Conservation (phyloP, 2,329 filamentous ascomycete genomes). For the Colletotrichum sp. region DNA sequence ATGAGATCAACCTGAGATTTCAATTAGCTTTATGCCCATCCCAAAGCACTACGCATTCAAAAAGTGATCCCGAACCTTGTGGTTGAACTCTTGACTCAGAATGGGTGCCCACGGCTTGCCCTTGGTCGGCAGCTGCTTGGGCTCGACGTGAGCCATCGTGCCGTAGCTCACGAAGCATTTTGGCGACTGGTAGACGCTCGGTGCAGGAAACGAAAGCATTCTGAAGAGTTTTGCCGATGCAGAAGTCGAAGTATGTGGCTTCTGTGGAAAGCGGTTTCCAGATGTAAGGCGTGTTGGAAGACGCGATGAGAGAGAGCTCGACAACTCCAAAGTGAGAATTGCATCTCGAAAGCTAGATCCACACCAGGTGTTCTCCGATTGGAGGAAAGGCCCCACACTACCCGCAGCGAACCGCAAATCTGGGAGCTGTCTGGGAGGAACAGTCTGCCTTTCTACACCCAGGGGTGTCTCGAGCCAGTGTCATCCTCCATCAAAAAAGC, state of each 20-base stretch:
- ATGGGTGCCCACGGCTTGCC: constrained; percentile 79
- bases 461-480: background rate
- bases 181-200: constrained; percentile 57
- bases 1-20: constrained; percentile 67
- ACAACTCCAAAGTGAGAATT: constrained; percentile 2
- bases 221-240: too few relatives aligned
- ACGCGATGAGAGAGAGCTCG: background rate
- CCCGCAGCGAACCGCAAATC: background rate
- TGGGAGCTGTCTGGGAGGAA: background rate
- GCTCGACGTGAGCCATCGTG: constrained; percentile 72
- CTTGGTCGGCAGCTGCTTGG: constrained; percentile 71
- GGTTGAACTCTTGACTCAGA: constrained; percentile 67
- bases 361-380: background rate
- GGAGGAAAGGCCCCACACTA: background rate
- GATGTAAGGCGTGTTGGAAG: background rate
- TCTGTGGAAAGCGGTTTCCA: background rate
- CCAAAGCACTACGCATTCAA: too few relatives aligned
- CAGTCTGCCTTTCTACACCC: too few relatives aligned
- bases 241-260: background rate
- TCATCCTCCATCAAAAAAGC: background rate
- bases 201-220: constrained; percentile 48
- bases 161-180: constrained; percentile 80
- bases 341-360: background rate
- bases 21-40: too few relatives aligned
- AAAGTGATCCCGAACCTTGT: constrained; percentile 63